Conservation (phyloP, 2,329 filamentous ascomycete species). For the Fusarium clavum region DNA sequence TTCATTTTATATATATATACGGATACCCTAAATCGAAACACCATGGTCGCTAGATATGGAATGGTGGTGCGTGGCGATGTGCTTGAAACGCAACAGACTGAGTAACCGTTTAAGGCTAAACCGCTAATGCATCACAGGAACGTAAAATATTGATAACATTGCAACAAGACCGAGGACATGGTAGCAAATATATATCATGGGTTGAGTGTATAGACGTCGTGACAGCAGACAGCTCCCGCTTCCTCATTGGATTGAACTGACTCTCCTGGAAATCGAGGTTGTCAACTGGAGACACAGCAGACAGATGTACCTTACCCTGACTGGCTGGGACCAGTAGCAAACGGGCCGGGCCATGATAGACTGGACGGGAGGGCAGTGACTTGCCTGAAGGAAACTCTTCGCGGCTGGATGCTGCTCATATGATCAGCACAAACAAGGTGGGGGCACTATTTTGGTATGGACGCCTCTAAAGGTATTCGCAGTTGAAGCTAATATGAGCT, state of each 20-base stretch:
- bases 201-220: not conserved
- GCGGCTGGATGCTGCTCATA: conserved; percentile 1
- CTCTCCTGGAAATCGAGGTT: not conserved
- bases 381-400: not conserved
- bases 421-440: conserved; percentile 21
- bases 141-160: not conserved
- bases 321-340: conserved; percentile 6
- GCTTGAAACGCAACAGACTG: conserved; percentile 26
- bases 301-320: not conserved
- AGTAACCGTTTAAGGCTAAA: conserved; percentile 8
- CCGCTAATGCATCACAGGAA: conserved; percentile 25
- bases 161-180: not conserved
- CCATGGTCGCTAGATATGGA: conserved; percentile 23
- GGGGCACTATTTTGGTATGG: conserved; percentile 4
- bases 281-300: not conserved
- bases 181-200: not conserved
- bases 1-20: not conserved
- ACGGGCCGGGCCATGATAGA: conserved; percentile 28
- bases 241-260: not conserved
- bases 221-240: not conserved
- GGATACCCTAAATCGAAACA: conserved; percentile 22
- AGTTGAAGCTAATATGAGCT: conserved; percentile 21
- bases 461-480: not conserved
- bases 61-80: conserved; percentile 34
- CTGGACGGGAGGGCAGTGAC: not conserved